phyloP scores from a whole-genome alignment of 495 filamentous ascomycete species.

The Xylona heveae region DNA sequence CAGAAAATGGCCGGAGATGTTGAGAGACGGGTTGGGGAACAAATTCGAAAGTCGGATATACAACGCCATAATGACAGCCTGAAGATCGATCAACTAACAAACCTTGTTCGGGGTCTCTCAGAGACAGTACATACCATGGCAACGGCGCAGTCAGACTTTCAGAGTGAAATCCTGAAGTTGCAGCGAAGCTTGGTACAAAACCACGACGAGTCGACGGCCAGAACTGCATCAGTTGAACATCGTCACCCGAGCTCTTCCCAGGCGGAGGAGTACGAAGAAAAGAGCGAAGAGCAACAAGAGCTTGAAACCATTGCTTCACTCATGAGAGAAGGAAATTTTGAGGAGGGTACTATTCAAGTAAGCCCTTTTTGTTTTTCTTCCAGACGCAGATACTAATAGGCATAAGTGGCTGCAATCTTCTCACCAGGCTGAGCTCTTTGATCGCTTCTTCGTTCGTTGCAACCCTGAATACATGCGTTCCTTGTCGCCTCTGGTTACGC shows the following conservation, averaged over 20 bases:
- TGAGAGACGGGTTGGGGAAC: constrained; percentile 39
- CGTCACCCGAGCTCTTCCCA: too few relatives aligned
- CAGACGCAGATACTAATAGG: constrained; percentile 1
- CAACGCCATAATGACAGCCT: constrained; percentile 44
- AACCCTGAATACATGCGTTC: constrained; percentile 47
- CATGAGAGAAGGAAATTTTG: constrained; percentile 42
- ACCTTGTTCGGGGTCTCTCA: constrained; percentile 45
- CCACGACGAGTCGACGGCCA: too few relatives aligned
- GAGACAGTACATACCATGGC: constrained; percentile 55
- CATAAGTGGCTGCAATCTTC: constrained; percentile 66
- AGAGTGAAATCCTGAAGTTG: constrained; percentile 31
- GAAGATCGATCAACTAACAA: constrained; percentile 70
- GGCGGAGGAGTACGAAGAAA: too few relatives aligned
- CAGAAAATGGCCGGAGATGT: constrained; percentile 40
- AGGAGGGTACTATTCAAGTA: constrained; percentile 48
- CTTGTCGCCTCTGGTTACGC: constrained; percentile 53
- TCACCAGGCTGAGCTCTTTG: constrained; percentile 55
- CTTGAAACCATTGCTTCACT: constrained; percentile 38
- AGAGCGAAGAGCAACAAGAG: constrained; percentile 41
- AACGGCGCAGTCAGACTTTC: constrained; percentile 37
- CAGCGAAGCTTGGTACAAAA: constrained; percentile 1
- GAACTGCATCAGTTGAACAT: too few relatives aligned
- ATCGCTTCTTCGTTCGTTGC: constrained; percentile 53
- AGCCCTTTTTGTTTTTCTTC: constrained; percentile 4
- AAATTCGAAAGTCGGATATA: constrained; percentile 42